Base-by-base conservation (phyloP, 306 rosid species). In the Lagenaria siceraria region DNA sequence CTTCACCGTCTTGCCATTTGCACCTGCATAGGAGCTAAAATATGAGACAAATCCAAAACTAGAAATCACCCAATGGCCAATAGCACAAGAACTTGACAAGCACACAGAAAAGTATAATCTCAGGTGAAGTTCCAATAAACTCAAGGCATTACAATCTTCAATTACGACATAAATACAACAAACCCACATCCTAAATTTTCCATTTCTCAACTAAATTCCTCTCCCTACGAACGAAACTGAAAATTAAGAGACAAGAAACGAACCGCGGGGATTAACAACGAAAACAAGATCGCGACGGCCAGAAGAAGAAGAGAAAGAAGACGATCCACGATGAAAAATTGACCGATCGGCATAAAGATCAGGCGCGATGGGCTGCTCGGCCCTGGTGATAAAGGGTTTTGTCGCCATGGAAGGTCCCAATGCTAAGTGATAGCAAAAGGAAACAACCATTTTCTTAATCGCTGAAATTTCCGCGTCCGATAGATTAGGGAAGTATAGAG, bases 191-290 rank as follows among this genome's bases (percentile, higher is more conserved):
- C n/a, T 5, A 11, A 15, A 24, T 64, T 79, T 74, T 72, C 85
- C 75, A 70, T 59, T 49, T 56, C 43, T 78, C 29, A 79, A 65
- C 66, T 27, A 3, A 36, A 9, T n/a, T 74, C 10, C 10, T 36
- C 43, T 21, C 1, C 52, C 54, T 1, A 74, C 40, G 24, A 25
- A 15, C 24, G 40, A 81, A 70, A 46, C 64, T 36, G 13, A 81
- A 36, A 54, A 58, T 40, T 63, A 15, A 11, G 33, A 70, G 62
- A 51, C 54, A 59, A 35, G 58, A 74, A 53, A 56, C 54, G 43
- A 46, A 89, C 97, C 93, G 82, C 63, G 89, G 59, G 99, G 97
- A 77, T 95, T 95, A 83, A 95, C 99, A 85, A 95, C 76, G 83
- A 95, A 95, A 83, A 95, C 96, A 48, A 95, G 90, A 88, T 95